Percentiles rank a stretch among this genome's conserved stretches.
Conservation (phyloP, 306 rosid species). For the Malus sylvestris region DNA sequence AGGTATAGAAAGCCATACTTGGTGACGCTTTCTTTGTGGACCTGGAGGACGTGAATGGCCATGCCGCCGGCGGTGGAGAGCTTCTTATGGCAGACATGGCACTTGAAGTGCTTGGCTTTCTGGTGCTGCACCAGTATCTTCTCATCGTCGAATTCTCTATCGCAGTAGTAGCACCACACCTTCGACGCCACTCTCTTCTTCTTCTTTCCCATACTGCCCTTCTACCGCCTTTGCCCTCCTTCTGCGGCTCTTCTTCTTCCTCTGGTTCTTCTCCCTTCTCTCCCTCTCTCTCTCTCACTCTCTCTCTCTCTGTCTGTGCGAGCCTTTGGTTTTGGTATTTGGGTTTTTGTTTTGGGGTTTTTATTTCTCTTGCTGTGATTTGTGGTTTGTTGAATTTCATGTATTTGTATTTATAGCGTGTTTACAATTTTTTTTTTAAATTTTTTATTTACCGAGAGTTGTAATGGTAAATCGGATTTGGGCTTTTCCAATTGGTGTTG, state of each 20-base stretch:
- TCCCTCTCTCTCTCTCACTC: not conserved
- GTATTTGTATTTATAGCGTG: not conserved
- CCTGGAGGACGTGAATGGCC: constrained; percentile 99
- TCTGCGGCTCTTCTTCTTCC: not conserved
- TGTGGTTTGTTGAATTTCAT: not conserved
- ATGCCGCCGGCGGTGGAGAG: constrained; percentile 98
- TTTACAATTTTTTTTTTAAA: no score
- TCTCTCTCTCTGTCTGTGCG: not conserved
- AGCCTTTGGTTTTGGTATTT: not conserved
- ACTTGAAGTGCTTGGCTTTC: constrained; percentile 97
- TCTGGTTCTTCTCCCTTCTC: not conserved
- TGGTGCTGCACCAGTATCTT: constrained; percentile 98
- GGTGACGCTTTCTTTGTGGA: constrained; percentile 93
- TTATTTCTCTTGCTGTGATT: not conserved
- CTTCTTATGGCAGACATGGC: constrained; percentile 97
- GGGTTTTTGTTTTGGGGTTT: not conserved
- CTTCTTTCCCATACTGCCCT: constrained; percentile 70
- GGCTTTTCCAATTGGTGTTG: not conserved
- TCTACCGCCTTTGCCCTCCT: not conserved
- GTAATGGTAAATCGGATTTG: not conserved
- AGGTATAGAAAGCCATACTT: constrained; percentile 33
- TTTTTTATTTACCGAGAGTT: not conserved
- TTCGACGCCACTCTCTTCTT: constrained; percentile 92
- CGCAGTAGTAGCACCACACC: constrained; percentile 99
- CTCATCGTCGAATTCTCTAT: constrained; percentile 95